Evolutionary conservation across 257 asterid species (phyloP).

Genomic region (Nicotiana otophora): DNA sequence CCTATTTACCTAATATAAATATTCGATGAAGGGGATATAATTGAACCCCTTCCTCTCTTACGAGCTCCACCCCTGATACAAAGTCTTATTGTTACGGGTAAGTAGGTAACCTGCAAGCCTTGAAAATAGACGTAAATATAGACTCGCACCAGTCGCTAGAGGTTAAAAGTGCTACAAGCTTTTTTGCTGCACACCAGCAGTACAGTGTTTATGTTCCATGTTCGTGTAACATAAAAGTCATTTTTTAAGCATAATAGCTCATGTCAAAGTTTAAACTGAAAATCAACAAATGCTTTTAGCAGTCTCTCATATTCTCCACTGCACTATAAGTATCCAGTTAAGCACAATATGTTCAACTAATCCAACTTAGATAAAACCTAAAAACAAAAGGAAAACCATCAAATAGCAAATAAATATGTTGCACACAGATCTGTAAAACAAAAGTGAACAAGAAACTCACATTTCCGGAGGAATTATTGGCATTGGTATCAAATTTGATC

Average conservation of each 20-base stretch:
- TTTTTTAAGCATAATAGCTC: background rate
- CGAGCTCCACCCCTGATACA: background rate
- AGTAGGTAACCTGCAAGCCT: background rate
- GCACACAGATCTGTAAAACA: slow-evolving; percentile 2
- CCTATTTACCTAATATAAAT: background rate
- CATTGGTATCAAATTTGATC: slow-evolving; percentile 82
- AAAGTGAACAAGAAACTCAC: slow-evolving; percentile 43
- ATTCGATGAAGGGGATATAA: background rate
- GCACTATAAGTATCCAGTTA: background rate
- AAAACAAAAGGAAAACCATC: background rate
- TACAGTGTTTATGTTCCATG: background rate
- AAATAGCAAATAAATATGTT: background rate
- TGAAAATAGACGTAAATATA: background rate
- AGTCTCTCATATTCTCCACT: background rate
- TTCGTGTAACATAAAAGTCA: background rate
- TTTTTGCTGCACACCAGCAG: background rate
- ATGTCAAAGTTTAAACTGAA: background rate
- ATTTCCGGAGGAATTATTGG: slow-evolving; percentile 62
- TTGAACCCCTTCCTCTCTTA: background rate
- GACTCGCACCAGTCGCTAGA: background rate
- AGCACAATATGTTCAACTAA: background rate
- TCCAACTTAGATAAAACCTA: background rate
- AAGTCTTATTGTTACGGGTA: background rate
- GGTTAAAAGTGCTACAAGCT: background rate
- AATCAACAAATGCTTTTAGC: background rate